Base-by-base conservation (phyloP, 345 rosid genomes). In the Eutrema heterophyllum region DNA sequence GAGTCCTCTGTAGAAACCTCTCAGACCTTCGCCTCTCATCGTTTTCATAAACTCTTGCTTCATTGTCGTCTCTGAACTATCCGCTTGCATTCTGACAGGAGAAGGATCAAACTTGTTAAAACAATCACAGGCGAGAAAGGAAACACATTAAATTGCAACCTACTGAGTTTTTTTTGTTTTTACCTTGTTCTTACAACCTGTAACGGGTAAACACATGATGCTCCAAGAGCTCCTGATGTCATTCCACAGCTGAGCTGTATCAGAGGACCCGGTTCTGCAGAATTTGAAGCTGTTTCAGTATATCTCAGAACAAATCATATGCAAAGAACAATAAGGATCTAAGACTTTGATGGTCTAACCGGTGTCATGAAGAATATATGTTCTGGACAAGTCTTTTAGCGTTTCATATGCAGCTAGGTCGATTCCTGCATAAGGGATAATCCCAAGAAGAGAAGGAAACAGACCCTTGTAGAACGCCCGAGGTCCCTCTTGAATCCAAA, bases 171-270 rank as follows among this genome's bases (percentile, higher is more conserved):
- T 7, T 15, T 12, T 21, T 21, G 24, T 4, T 38, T 44, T 63
- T 89, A 96, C 98, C 98, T 90, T 62, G 99, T 96, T 83, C 99
- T 85, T 50, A 96, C 81, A 63, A 96, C 99, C 83, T 92, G 99
- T 82, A 96, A 83, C 9, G 99, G 99, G 80, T 96, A 96, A 67
- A 89, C 99, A 64, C 96, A 90, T 16, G 95, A 84, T 64, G 99
- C 99, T 71, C 97, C 99, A 29, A 92, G 86, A 64, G 89, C 88
- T 81, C 93, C 98, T 8, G 99, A 92, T 33, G 90, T 74, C 80
- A 88, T 96, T 74, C 98, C 99, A 72, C 98, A 92, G 48, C 98
- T 87, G 50, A 96, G 81, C 71, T 90, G 99, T 79, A 90, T 87
- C 45, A 90, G 79, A 26, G 98, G 86, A 68, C 99, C 99, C 14